Conservation (phyloP, 2,329 filamentous ascomycete species). For the Aspergillus jensenii region DNA sequence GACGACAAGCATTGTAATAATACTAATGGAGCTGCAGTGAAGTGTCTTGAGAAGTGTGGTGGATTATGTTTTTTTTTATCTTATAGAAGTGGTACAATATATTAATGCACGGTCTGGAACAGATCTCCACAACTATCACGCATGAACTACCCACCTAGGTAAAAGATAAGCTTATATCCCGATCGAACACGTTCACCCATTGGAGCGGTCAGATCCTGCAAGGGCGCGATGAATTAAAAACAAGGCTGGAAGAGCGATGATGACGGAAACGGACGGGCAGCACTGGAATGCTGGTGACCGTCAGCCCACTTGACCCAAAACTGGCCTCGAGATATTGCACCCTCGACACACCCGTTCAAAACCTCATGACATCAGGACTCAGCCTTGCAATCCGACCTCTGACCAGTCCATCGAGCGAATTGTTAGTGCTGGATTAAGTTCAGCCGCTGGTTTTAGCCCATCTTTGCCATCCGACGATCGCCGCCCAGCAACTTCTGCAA, state of each 20-base stretch:
- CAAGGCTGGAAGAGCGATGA: not conserved
- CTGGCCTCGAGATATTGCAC: slow-evolving; percentile 4
- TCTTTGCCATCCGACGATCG: not conserved
- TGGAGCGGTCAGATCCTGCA: not conserved
- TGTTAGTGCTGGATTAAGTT: not conserved
- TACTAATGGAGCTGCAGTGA: not conserved
- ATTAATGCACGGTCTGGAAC: not conserved
- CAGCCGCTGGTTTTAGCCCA: slow-evolving; percentile 4
- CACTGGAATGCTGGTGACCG: not conserved
- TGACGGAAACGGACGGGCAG: not conserved
- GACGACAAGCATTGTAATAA: not conserved
- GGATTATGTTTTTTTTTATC: not conserved
- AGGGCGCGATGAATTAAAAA: not conserved
- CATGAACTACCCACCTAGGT: slow-evolving; percentile 1
- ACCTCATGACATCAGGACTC: slow-evolving; percentile 21
- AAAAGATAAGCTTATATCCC: slow-evolving; percentile 7
- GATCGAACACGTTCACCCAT: not conserved
- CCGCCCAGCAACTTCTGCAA: slow-evolving; percentile 16
- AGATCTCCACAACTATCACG: not conserved
- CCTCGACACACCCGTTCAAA: not conserved
- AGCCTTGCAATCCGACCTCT: slow-evolving; percentile 1
- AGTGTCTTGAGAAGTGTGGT: not conserved
- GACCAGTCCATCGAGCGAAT: not conserved
- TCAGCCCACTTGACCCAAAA: slow-evolving; percentile 5
- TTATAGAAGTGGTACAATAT: not conserved